Evolutionary conservation across 2,329 filamentous ascomycete species (phyloP).

Genomic region (Colletotrichum tabaci): DNA sequence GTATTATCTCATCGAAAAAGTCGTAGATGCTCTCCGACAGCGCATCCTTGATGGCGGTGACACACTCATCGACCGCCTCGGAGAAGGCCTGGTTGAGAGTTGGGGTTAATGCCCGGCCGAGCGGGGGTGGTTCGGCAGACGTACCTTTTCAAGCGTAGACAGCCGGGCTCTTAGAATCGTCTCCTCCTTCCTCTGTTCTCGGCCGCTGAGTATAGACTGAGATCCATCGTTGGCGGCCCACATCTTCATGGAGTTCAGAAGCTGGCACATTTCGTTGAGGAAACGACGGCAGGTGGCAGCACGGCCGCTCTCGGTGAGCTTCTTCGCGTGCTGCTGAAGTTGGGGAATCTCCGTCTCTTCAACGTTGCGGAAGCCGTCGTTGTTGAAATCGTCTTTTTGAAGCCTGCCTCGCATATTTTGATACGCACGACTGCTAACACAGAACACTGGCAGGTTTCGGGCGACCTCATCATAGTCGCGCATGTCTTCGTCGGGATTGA

Average conservation of each 20-base stretch:
- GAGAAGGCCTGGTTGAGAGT: constrained; percentile 42
- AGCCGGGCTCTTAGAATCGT: constrained; percentile 38
- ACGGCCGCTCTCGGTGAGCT: constrained; percentile 39
- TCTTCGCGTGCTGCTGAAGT: constrained; percentile 64
- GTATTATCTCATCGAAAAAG: constrained; percentile 44
- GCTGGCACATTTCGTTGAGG: constrained; percentile 45
- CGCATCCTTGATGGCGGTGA: constrained; percentile 39
- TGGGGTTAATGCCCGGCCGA: background rate
- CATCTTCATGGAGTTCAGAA: constrained; percentile 47
- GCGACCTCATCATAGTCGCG: constrained; percentile 73
- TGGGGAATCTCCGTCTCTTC: constrained; percentile 73
- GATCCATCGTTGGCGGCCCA: constrained; percentile 47
- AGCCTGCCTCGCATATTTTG: constrained; percentile 72
- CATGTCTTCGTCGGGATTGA: constrained; percentile 54
- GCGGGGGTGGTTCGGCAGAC: background rate
- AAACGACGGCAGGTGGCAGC: constrained; percentile 44
- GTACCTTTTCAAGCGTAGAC: constrained; percentile 35
- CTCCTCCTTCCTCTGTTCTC: constrained; percentile 43
- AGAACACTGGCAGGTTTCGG: constrained; percentile 72
- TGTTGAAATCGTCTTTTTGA: constrained; percentile 64
- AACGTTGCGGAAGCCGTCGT: constrained; percentile 63
- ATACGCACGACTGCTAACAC: constrained; percentile 74
- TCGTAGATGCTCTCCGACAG: constrained; percentile 45
- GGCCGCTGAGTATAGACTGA: constrained; percentile 35
- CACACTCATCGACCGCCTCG: constrained; percentile 38